A percentile compares a stretch with the other conserved stretches of the same genome.
Evolutionary conservation across 108 stramenopile genomes (phyloP).

Genomic region (Bacterosira constricta): DNA sequence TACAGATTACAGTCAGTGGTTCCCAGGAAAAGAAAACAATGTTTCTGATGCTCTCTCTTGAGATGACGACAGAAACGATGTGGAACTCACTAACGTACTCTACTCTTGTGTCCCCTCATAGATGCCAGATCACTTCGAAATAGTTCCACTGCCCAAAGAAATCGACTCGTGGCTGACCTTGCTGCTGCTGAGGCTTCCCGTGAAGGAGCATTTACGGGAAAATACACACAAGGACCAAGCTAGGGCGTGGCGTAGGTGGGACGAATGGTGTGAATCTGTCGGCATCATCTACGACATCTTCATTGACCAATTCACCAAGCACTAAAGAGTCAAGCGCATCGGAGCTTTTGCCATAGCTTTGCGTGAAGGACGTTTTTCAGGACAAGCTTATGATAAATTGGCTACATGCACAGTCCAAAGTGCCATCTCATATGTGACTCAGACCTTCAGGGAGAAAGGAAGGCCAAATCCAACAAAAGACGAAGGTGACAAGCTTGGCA

Average conservation of each 20-base stretch:
- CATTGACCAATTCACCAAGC: constrained; percentile 1
- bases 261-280: background rate
- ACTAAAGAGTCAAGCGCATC: background rate
- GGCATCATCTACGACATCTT: constrained; percentile 12
- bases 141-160: constrained; percentile 25
- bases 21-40: constrained; percentile 9
- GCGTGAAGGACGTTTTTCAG: constrained; percentile 6
- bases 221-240: constrained; percentile 26
- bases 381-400: constrained; percentile 4
- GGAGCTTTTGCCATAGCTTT: constrained; percentile 28
- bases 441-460: constrained; percentile 28
- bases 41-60: constrained; percentile 27
- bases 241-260: constrained; percentile 20
- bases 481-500: constrained; percentile 2
- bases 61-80: background rate
- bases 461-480: background rate
- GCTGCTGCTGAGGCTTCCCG: constrained; percentile 27
- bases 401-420: constrained; percentile 21
- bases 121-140: constrained; percentile 24
- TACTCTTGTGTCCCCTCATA: background rate
- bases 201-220: constrained; percentile 26
- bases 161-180: constrained; percentile 33
- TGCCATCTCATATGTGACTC: constrained; percentile 17
- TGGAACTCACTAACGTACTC: constrained; percentile 4
- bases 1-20: constrained; percentile 30